Base-by-base conservation (phyloP, 2,329 filamentous ascomycete species). In the Talaromyces verruculosus region DNA sequence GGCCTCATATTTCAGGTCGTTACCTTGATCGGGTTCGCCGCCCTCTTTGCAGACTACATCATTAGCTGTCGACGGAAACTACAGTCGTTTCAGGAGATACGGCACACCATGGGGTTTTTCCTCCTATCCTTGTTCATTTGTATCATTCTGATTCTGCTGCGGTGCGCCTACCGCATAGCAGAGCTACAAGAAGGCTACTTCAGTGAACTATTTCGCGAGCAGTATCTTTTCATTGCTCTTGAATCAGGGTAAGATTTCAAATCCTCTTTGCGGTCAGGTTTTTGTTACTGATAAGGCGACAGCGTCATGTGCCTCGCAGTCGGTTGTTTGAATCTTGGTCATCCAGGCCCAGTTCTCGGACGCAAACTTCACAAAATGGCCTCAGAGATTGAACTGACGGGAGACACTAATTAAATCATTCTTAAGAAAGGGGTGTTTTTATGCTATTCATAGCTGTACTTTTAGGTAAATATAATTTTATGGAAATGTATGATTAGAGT, bases 101-200 rank as follows among this genome's bases (percentile, higher is more conserved):
- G 47, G n/a, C 47, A 15, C 22, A 15, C 22, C 28, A 13, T 58
- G 13, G 60, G 43, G 0, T n/a, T 62, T 2, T 64, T 64, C 47
- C 19, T 45, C 47, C 22, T 41, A 22, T 57, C 51, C 53, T 80
- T 77, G 11, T 39, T 39, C 35, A 15, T 39, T 39, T 39, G 35
- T n/a, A 79, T 76, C 28, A 8, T 82, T 5, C 71, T 75, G 22
- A 82, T 84, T 66, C 78, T 82, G 60, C 73, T 78, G 37, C 80
- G 83, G 67, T 84, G 80, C 58, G 73, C 80, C 53, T 85, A 82
- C 71, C 81, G 83, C 68, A 80, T 84, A 45, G 80, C 79, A 0
- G 82, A 85, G 72, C 75, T 84, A 39, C 75, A 78, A 22, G 77
- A 77, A n/a, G 83, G 83, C 8, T 84, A 82, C 75, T 68, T 74